Evolutionary conservation across 805 yeast genomes (phyloP), one percentile per base, ranked within the genome.

Genomic region (Hanseniaspora thailandica): DNA sequence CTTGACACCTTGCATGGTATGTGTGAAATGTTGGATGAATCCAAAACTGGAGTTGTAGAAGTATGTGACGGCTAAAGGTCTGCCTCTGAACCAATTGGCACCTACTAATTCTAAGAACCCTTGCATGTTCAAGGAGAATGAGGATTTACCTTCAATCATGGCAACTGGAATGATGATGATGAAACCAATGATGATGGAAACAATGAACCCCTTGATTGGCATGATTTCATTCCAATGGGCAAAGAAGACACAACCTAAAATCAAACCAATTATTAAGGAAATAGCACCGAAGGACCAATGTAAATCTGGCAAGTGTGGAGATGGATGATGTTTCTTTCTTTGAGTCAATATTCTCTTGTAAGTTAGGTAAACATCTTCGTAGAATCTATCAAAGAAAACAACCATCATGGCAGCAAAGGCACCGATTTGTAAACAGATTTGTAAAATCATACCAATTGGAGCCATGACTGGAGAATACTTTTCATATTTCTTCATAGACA

Each of bases 81-180:
- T 67, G 1, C 81, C 85, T 3, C 85, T 86, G 12, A 77, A 69
- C 56, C 81, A 72, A 63, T 79, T 81, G 2, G 86, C 87, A 26
- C 78, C 76, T 43, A 82, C 72, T 56, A 82, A 67, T 61, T 82
- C 86, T 3, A 82, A 75, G 51, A 82, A 63, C 5, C 81, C 85
- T 59, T 77, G 78, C 57, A 81, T 67, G 12, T 82, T 82, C 54
- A 81, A 75, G 1, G 73, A 60, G 45, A 69, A 74, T 67, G 82
- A 82, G 0, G 88, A 80, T 34, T 78, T 75, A 3, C 86, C 82
- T 19, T 74, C 76, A 49, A 83, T 72, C 19, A 82, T 68, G 1
- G 82, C 79, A 22, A 80, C 69, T 5, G 88, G 89, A 44, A 82
- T 66, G 47, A 82, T 66, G 61, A 81, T 76, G 13, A 77, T 65